These are phyloP conservation scores for Lagenaria siceraria DNA, from an alignment of 306 rosid genomes.

Conservation along the genomic window DNA sequence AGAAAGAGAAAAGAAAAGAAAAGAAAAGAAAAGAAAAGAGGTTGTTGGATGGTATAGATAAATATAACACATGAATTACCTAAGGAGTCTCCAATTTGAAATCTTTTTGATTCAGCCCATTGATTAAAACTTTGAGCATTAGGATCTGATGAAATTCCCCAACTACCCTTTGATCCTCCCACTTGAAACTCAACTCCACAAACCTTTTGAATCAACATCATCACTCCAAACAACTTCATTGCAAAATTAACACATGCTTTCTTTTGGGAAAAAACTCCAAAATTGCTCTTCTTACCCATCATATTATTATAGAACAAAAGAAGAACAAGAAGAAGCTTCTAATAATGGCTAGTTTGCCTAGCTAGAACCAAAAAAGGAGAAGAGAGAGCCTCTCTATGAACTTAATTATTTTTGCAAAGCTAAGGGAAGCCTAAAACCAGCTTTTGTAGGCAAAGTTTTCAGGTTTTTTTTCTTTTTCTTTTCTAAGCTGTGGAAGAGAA, in stretches of 20 bases:
- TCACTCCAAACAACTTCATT: background rate
- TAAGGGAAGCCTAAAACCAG: slow-evolving; percentile 17
- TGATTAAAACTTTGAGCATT: slow-evolving; percentile 33
- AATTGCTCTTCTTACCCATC: slow-evolving; percentile 29
- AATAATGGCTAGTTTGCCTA: background rate
- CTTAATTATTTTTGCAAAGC: background rate
- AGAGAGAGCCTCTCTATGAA: too few relatives aligned
- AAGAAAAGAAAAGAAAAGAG: too few relatives aligned
- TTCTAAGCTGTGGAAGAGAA: slow-evolving; percentile 43
- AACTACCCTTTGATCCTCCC: slow-evolving; percentile 26
- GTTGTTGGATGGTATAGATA: too few relatives aligned
- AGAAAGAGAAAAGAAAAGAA: too few relatives aligned
- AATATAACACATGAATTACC: slow-evolving; percentile 19
- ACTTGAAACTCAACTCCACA: slow-evolving; percentile 38
- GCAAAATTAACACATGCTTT: slow-evolving; percentile 7
- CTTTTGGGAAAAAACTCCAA: slow-evolving; percentile 4
- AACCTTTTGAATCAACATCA: slow-evolving; percentile 33
- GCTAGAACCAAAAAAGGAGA: background rate
- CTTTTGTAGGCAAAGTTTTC: slow-evolving; percentile 56
- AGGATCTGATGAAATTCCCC: slow-evolving; percentile 50
- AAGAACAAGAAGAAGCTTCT: background rate
- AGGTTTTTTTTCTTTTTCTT: slow-evolving; percentile 11
- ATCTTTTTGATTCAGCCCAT: slow-evolving; percentile 70
- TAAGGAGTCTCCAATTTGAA: slow-evolving; percentile 69
- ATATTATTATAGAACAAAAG: slow-evolving; percentile 3